Percentiles rank a stretch among this genome's conserved stretches.
These are phyloP conservation scores for Heterobasidion irregulare DNA, from an alignment of 1,284 basidiomycete species.

Conservation along the genomic window DNA sequence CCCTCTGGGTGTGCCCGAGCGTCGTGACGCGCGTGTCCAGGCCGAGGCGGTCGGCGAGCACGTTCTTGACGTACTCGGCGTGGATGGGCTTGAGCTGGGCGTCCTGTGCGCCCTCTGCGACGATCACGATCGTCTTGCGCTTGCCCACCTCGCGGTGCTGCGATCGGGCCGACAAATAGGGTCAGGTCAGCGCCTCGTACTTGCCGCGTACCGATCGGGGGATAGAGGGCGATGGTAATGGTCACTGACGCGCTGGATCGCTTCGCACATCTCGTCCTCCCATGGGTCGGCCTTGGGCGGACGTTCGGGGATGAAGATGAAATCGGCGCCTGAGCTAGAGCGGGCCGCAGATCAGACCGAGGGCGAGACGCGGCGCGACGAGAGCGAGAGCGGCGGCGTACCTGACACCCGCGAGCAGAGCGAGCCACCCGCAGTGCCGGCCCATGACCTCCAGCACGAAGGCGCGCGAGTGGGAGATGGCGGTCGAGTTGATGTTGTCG, in stretches of 20 bases:
- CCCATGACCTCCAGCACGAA: constrained; percentile 99
- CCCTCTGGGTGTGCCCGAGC: constrained; percentile 94
- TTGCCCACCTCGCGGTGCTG: constrained; percentile 91
- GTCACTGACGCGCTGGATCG: constrained; percentile 61
- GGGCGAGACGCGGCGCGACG: background rate
- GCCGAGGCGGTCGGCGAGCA: constrained; percentile 80
- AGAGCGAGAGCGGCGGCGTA: constrained; percentile 21
- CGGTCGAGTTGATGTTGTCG: constrained; percentile 97
- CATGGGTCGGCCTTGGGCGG: constrained; percentile 78
- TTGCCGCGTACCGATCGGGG: background rate
- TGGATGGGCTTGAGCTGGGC: constrained; percentile 83
- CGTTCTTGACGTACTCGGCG: constrained; percentile 84
- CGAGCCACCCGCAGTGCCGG: constrained; percentile 96
- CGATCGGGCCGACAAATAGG: background rate
- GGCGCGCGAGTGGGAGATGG: constrained; percentile 91
- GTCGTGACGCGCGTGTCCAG: constrained; percentile 98
- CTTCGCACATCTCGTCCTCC: constrained; percentile 90
- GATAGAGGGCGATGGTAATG: background rate
- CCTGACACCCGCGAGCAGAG: constrained; percentile 88
- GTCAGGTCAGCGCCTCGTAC: background rate
- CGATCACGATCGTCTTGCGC: constrained; percentile 96
- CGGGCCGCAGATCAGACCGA: background rate
- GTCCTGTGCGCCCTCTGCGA: constrained; percentile 95
- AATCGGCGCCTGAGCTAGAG: constrained; percentile 84
- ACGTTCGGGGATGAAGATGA: constrained; percentile 93